Evolutionary conservation across 331 rosid genomes (phyloP).

Genomic region (Stylosanthes scabra): DNA sequence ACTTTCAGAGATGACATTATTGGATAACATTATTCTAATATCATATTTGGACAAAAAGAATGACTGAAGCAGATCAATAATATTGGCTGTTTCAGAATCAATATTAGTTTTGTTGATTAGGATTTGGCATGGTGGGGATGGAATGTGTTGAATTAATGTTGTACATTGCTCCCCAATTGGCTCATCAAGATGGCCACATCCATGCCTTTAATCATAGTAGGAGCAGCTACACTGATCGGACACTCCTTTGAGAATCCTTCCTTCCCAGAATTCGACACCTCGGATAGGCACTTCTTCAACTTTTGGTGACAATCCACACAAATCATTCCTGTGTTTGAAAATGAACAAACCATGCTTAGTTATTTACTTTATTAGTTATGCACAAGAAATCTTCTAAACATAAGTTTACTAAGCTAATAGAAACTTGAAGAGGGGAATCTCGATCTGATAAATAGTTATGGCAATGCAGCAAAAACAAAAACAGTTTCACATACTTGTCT

Average conservation of each 20-base stretch:
- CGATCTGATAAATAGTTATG: neutral
- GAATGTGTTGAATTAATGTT: slow-evolving; percentile 40
- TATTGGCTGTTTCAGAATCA: slow-evolving; percentile 17
- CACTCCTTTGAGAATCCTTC: slow-evolving; percentile 73
- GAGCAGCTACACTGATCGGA: slow-evolving; percentile 58
- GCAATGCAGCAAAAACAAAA: neutral
- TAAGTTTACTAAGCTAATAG: neutral
- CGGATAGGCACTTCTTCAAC: slow-evolving; percentile 70
- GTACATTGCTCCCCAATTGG: slow-evolving; percentile 45
- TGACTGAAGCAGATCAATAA: slow-evolving; percentile 29
- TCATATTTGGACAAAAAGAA: neutral
- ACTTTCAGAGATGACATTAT: no score
- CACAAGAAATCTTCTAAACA: neutral
- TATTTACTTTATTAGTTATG: slow-evolving; percentile 5
- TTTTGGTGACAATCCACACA: slow-evolving; percentile 70
- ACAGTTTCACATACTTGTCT: neutral
- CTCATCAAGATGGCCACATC: slow-evolving; percentile 77
- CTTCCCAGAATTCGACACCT: slow-evolving; percentile 66
- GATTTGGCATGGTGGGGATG: neutral
- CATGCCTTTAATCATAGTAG: slow-evolving; percentile 86
- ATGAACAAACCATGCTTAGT: slow-evolving; percentile 27
- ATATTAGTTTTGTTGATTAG: slow-evolving; percentile 13
- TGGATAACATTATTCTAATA: slow-evolving; percentile 1
- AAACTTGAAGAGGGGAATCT: neutral
- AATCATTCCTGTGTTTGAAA: slow-evolving; percentile 54